These are phyloP conservation scores for Lasiosphaeris hirsuta DNA, from an alignment of 495 filamentous ascomycete species.

Conservation along the genomic window DNA sequence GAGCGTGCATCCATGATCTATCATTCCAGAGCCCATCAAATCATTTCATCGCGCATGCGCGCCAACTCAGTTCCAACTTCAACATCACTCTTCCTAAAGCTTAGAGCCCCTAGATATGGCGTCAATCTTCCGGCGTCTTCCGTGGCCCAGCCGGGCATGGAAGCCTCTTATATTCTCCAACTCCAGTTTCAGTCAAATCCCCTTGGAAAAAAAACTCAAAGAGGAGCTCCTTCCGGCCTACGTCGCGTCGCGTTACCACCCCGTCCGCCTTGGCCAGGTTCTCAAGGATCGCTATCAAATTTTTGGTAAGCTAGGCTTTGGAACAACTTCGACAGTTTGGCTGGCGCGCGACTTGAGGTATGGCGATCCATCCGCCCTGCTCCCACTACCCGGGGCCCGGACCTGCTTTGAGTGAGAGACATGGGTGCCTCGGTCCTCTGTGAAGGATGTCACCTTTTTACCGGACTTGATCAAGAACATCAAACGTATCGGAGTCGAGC, in stretches of 20 bases:
- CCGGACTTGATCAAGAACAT: conserved; percentile 40
- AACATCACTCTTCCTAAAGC: no score
- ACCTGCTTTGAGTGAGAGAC: conserved; percentile 6
- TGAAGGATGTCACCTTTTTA: conserved; percentile 45
- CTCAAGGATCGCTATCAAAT: conserved; percentile 41
- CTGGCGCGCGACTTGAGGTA: conserved; percentile 50
- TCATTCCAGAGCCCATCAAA: no score
- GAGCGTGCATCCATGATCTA: no score
- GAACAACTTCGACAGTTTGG: conserved; percentile 52
- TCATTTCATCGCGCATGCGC: no score
- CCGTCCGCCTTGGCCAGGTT: not conserved
- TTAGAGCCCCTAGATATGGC: no score
- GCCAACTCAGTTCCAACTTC: no score
- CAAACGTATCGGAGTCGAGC: conserved; percentile 41
- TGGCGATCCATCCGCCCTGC: conserved; percentile 19
- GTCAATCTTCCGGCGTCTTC: no score
- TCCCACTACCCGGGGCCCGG: not conserved
- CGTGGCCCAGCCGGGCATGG: no score
- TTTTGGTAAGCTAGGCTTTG: conserved; percentile 53
- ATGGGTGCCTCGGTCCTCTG: conserved; percentile 34
- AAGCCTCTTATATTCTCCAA: no score
- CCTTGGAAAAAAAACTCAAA: no score
- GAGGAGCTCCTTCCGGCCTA: no score
- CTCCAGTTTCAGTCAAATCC: no score
- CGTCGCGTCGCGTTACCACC: not conserved